These are phyloP conservation scores for Serendipita sp. DNA, from an alignment of 768 basidiomycete species.

Conservation along the genomic window DNA sequence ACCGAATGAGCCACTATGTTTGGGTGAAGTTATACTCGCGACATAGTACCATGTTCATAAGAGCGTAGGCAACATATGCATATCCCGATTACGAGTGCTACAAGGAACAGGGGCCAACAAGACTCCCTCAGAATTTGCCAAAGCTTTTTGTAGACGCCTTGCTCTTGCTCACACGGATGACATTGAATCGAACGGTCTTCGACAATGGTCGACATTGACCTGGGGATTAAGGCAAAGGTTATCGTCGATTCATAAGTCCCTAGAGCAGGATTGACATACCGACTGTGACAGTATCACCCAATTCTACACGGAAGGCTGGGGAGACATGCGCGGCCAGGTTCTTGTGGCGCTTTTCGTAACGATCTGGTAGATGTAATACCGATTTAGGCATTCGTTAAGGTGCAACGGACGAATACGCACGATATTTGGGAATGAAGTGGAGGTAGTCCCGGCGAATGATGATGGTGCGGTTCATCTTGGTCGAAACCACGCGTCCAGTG, in stretches of 20 bases:
- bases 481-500: constrained; percentile 92
- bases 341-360: constrained; percentile 98
- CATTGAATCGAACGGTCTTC: constrained; percentile 99
- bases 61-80: not conserved
- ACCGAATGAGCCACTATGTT: no score
- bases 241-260: not conserved
- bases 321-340: constrained; percentile 95
- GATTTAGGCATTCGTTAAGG: not conserved
- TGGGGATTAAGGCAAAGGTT: constrained; percentile 17
- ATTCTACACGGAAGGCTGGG: constrained; percentile 95
- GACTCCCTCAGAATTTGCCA: constrained; percentile 62
- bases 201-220: constrained; percentile 98
- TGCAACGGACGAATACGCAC: constrained; percentile 30
- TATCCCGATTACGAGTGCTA: not conserved
- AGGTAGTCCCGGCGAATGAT: constrained; percentile 91
- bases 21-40: no score
- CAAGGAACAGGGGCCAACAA: not conserved
- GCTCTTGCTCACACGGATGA: constrained; percentile 84
- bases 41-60: not conserved
- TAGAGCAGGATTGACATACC: not conserved
- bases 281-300: constrained; percentile 88
- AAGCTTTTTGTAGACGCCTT: constrained; percentile 85
- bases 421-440: constrained; percentile 97
- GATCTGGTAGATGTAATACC: constrained; percentile 35
- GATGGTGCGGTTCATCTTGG: constrained; percentile 98